Percentiles rank a stretch among this genome's conserved stretches.
These are phyloP conservation scores for Fraxinus anomala DNA, from an alignment of 257 asterid species.

Conservation along the genomic window DNA sequence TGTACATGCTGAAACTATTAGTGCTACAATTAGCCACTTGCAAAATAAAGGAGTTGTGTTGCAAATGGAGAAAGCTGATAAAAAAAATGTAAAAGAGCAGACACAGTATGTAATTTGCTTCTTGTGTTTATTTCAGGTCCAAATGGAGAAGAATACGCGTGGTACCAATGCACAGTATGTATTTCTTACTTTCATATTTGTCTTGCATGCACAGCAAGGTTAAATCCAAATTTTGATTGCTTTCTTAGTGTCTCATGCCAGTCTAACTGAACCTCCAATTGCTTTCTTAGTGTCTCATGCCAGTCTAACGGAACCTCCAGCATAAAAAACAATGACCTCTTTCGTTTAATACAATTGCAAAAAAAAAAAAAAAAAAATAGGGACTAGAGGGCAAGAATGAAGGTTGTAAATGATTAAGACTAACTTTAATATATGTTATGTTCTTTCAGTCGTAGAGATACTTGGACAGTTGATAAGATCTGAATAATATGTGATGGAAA, in stretches of 20 bases:
- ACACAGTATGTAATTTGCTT: constrained; percentile 17
- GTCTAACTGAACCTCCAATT: not conserved
- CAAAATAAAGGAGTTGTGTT: not conserved
- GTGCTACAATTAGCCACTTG: not conserved
- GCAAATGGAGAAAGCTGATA: not conserved
- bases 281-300: constrained; percentile 2
- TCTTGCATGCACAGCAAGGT: not conserved
- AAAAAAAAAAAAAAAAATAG: not conserved
- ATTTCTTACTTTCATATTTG: constrained; percentile 19
- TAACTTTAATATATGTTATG: not conserved
- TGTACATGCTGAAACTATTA: not conserved
- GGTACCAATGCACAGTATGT: constrained; percentile 92
- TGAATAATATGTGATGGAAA: not conserved
- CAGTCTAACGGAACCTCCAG: not conserved
- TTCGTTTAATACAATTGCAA: not conserved
- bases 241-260: constrained; percentile 8
- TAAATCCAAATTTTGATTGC: not conserved
- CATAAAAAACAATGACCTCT: not conserved
- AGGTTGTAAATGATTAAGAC: not conserved
- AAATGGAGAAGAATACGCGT: constrained; percentile 73
- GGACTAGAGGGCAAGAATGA: not conserved
- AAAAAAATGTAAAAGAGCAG: not conserved
- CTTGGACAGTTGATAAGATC: not conserved
- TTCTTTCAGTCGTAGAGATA: not conserved
- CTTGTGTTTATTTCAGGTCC: constrained; percentile 61